These are phyloP conservation scores for Brachypodium distachyon DNA, from an alignment of 202 grass and related monocot species.

Conservation along the genomic window DNA sequence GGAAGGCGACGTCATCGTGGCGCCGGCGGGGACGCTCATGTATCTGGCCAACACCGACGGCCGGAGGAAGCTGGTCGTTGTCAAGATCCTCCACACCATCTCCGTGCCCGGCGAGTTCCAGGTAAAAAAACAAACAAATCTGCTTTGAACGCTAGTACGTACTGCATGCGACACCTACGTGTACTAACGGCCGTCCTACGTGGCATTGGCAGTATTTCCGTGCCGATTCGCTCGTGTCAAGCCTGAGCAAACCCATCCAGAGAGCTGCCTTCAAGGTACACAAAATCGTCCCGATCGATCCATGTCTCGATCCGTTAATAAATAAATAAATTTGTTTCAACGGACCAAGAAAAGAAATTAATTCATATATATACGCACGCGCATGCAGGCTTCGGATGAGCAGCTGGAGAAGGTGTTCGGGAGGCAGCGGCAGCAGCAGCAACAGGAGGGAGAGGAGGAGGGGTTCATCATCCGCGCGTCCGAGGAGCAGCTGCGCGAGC, in stretches of 20 bases:
- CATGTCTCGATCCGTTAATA: background rate
- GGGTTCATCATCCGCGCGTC: slow-evolving; percentile 41
- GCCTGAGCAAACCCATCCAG: slow-evolving; percentile 52
- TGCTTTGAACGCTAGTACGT: background rate
- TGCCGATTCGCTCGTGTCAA: slow-evolving; percentile 37
- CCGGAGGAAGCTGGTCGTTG: slow-evolving; percentile 45
- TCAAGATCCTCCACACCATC: slow-evolving; percentile 46
- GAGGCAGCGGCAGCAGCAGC: background rate
- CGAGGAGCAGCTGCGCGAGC: slow-evolving; percentile 46
- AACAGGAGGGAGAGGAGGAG: background rate
- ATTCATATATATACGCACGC: too few species aligned
- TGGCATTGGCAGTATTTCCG: slow-evolving; percentile 38
- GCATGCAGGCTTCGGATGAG: slow-evolving; percentile 30
- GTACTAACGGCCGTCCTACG: background rate
- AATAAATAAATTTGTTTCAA: background rate
- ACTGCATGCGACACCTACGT: too few species aligned
- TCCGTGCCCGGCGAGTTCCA: slow-evolving; percentile 44
- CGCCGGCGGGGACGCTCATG: slow-evolving; percentile 46
- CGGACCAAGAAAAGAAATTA: too few species aligned
- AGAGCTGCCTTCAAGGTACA: slow-evolving; percentile 53
- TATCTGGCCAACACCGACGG: slow-evolving; percentile 54
- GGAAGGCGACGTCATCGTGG: slow-evolving; percentile 48
- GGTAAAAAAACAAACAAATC: background rate
- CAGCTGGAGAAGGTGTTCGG: slow-evolving; percentile 31
- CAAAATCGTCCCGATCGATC: too few species aligned